These are phyloP conservation scores for Boletus reticulatus DNA, from an alignment of 768 basidiomycete genomes.

Conservation along the genomic window DNA sequence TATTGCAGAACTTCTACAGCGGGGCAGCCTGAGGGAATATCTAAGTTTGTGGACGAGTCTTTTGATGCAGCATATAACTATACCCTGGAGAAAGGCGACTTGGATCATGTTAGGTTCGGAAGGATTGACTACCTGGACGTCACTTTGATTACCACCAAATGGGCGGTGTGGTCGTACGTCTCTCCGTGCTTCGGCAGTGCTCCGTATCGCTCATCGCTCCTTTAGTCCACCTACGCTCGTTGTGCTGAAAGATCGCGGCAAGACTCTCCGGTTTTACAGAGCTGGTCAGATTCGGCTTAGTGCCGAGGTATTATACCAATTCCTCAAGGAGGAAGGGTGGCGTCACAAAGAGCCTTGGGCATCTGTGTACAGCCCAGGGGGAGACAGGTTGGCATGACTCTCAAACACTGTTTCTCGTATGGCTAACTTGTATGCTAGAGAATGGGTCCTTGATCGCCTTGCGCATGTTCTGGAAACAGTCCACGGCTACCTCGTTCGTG, in stretches of 20 bases:
- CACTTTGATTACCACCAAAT: conserved; percentile 79
- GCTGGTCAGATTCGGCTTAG: conserved; percentile 60
- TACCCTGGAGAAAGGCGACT: conserved; percentile 53
- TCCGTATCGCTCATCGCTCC: neutral
- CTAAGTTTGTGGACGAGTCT: conserved; percentile 64
- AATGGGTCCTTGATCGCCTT: conserved; percentile 62
- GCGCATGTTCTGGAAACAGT: conserved; percentile 46
- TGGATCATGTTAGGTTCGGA: conserved; percentile 75
- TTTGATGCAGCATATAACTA: conserved; percentile 77
- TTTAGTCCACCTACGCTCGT: conserved; percentile 75
- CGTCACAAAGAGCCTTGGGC: conserved; percentile 65
- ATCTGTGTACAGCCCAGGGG: conserved; percentile 70
- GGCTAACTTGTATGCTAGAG: conserved; percentile 41
- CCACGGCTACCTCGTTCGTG: conserved; percentile 49
- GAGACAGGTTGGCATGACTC: conserved; percentile 51
- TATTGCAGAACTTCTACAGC: conserved; percentile 54
- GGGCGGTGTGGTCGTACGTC: conserved; percentile 81
- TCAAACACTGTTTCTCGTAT: neutral
- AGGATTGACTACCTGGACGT: conserved; percentile 88
- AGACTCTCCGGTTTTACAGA: conserved; percentile 78
- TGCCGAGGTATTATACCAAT: conserved; percentile 59
- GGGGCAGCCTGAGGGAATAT: conserved; percentile 60
- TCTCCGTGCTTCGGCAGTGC: conserved; percentile 11
- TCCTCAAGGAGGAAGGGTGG: conserved; percentile 66
- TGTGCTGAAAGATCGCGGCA: conserved; percentile 66